Evolutionary conservation across 495 filamentous ascomycete species (phyloP).

Genomic region (Aspergillus sclerotiicarbonarius): DNA sequence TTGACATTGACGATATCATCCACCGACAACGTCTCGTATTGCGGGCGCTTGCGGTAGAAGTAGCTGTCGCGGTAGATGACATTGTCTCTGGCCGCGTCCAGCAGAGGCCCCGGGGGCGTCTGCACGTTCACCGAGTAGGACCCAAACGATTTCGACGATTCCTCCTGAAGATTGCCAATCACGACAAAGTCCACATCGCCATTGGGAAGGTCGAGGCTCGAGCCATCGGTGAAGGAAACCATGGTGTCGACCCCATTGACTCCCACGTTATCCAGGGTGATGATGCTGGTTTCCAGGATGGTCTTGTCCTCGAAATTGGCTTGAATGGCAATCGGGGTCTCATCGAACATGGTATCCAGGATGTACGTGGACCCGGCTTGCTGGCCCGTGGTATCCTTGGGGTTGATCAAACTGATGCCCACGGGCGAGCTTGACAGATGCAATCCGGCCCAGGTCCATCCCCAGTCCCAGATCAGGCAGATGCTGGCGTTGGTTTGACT

Average conservation of each 20-base stretch:
- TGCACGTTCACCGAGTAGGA: neutral
- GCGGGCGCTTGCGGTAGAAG: neutral
- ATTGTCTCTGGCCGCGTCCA: neutral
- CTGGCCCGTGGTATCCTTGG: neutral
- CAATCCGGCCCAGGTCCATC: slow-evolving; percentile 13
- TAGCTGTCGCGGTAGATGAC: neutral
- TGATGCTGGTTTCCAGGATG: neutral
- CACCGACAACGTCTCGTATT: slow-evolving; percentile 4
- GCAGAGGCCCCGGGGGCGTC: neutral
- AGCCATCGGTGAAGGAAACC: neutral
- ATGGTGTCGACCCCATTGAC: neutral
- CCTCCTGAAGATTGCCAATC: neutral
- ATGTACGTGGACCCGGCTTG: neutral
- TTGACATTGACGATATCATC: slow-evolving; percentile 49
- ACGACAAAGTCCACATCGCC: neutral
- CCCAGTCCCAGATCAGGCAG: slow-evolving; percentile 14
- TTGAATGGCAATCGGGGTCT: neutral
- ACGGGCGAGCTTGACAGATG: slow-evolving; percentile 5
- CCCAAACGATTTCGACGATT: neutral
- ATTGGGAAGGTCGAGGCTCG: neutral
- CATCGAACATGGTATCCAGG: neutral
- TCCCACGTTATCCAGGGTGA: neutral
- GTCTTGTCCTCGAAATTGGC: neutral
- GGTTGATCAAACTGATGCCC: slow-evolving; percentile 5
- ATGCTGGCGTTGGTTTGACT: neutral